Evolutionary conservation across 306 rosid genomes (phyloP).

Genomic region (Quercus suber): DNA sequence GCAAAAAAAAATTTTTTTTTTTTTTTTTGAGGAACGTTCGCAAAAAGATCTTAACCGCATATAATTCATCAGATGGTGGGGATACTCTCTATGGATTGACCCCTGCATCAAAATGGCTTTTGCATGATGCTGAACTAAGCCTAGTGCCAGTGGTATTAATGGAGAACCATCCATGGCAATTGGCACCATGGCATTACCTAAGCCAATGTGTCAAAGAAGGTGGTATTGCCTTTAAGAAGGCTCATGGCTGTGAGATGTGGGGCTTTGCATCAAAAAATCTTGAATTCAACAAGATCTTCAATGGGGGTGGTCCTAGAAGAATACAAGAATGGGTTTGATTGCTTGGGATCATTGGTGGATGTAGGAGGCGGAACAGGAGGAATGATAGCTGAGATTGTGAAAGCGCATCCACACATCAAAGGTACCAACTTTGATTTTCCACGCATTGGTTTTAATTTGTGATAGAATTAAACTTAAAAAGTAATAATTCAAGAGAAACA

Average conservation of each 20-base stretch:
- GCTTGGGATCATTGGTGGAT: constrained; percentile 6
- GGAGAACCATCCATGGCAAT: constrained; percentile 12
- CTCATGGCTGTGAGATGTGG: constrained; percentile 29
- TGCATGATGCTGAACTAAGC: constrained; percentile 11
- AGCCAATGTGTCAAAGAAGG: constrained; percentile 30
- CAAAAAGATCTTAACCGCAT: constrained; percentile 10
- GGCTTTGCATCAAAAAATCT: constrained; percentile 17
- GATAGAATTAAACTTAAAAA: no score
- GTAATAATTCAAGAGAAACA: no score
- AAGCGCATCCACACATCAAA: background rate
- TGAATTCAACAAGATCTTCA: constrained; percentile 14
- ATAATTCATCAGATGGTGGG: background rate
- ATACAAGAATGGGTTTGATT: constrained; percentile 23
- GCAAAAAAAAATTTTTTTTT: background rate
- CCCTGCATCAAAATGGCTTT: constrained; percentile 22
- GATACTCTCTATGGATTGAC: constrained; percentile 24
- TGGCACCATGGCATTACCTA: constrained; percentile 31
- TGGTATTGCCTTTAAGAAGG: constrained; percentile 21
- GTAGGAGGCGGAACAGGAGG: background rate
- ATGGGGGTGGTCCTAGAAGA: constrained; percentile 14
- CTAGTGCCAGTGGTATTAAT: constrained; percentile 7
- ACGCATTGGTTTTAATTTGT: no score
- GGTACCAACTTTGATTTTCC: background rate
- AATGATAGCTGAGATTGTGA: background rate
- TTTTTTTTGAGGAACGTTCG: background rate